These are phyloP conservation scores for Eimeria maxima DNA, from an alignment of 169 alveolate species.

Conservation along the genomic window DNA sequence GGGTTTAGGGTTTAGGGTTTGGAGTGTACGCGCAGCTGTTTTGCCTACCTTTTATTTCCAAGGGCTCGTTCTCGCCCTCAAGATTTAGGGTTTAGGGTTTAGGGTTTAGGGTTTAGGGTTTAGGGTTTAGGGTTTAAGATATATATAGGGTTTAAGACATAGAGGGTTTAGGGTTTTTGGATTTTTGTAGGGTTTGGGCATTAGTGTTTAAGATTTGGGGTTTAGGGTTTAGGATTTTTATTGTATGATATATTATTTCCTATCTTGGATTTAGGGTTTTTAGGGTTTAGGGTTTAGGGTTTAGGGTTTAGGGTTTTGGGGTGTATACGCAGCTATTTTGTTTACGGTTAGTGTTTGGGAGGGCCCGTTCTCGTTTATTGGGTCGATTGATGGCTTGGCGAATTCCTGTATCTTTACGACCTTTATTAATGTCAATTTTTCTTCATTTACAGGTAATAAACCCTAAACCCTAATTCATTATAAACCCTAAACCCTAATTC, in stretches of 20 bases:
- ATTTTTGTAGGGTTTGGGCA: too few relatives aligned
- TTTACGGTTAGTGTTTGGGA: not conserved
- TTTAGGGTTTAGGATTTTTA: too few relatives aligned
- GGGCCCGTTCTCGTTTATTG: conserved; percentile 1
- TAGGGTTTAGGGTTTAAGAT: too few relatives aligned
- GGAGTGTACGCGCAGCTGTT: not conserved
- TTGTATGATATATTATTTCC: too few relatives aligned
- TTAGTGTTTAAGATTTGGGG: not conserved
- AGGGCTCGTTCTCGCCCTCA: conserved; percentile 5
- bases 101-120: too few relatives aligned
- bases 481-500: conserved; percentile 14
- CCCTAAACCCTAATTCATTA: not conserved
- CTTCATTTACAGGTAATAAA: not conserved
- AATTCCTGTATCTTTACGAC: not conserved
- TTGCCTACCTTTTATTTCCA: not conserved
- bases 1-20: conserved; percentile 3
- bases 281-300: not conserved
- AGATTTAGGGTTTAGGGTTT: too few relatives aligned
- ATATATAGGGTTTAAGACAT: too few relatives aligned
- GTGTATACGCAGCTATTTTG: not conserved
- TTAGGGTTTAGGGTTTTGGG: not conserved
- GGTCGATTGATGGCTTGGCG: not conserved
- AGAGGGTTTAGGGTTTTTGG: too few relatives aligned
- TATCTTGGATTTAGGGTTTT: too few relatives aligned
- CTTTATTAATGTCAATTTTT: not conserved